These are phyloP conservation scores for Camptophora hylomeconis DNA, from an alignment of 2,329 filamentous ascomycete genomes.

Conservation along the genomic window DNA sequence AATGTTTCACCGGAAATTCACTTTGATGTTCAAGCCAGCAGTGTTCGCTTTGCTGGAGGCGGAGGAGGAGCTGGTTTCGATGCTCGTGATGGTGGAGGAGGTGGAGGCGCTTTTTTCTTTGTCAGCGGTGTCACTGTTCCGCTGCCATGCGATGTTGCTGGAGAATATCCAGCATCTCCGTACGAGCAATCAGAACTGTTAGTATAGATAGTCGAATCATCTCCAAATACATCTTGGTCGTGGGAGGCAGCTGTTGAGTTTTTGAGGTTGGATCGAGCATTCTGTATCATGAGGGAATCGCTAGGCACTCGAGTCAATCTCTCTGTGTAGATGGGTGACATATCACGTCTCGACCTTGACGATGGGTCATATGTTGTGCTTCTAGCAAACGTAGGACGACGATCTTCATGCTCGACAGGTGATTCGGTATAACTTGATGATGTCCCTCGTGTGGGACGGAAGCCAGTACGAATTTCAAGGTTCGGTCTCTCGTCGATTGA, in stretches of 20 bases:
- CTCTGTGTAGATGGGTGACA: conserved; percentile 30
- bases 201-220: conserved; percentile 36
- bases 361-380: conserved; percentile 48
- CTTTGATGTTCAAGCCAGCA: conserved; percentile 9
- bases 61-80: conserved; percentile 56
- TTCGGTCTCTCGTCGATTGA: conserved; percentile 43
- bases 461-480: conserved; percentile 33
- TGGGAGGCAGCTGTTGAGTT: conserved; percentile 24
- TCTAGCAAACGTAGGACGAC: conserved; percentile 37
- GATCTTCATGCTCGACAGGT: conserved; percentile 13
- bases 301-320: conserved; percentile 41
- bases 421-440: conserved; percentile 28
- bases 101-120: conserved; percentile 37
- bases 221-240: conserved; percentile 35
- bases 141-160: conserved; percentile 40
- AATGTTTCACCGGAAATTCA: too few species aligned
- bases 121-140: conserved; percentile 30
- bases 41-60: conserved; percentile 46
- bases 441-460: conserved; percentile 33
- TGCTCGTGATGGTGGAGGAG: conserved; percentile 48
- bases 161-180: conserved; percentile 39
- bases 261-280: conserved; percentile 35
- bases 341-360: conserved; percentile 38
- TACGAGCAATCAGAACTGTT: conserved; percentile 36
- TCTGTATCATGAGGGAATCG: conserved; percentile 38